Conservation (phyloP, 306 rosid species). For the Castanospermum australe region DNA sequence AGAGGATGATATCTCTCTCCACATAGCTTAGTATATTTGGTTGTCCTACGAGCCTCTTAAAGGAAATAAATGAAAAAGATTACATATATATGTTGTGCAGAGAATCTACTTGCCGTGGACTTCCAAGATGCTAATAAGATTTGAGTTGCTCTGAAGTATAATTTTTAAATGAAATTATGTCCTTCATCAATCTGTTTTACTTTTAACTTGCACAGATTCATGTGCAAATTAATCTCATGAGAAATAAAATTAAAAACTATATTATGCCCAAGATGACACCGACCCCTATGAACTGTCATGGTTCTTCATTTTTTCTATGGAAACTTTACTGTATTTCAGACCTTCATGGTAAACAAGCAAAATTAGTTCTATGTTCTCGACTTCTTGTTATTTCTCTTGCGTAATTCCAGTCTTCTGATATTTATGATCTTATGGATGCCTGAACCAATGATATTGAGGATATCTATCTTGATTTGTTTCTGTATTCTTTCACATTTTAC, state of each 20-base stretch:
- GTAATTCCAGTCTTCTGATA: background rate
- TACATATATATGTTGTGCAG: background rate
- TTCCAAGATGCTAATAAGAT: background rate
- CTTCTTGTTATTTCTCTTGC: background rate
- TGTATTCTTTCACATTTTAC: conserved; percentile 10
- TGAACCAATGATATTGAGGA: background rate
- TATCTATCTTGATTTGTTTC: background rate
- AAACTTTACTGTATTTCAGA: background rate
- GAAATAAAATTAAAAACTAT: too few species aligned
- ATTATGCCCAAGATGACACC: background rate
- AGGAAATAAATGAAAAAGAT: background rate
- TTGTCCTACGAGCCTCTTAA: background rate
- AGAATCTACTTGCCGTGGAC: background rate
- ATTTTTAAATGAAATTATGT: background rate
- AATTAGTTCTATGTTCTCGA: background rate
- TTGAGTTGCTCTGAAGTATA: background rate
- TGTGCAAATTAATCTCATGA: too few species aligned
- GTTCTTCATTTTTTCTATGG: background rate
- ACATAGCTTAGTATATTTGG: background rate
- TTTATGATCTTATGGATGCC: background rate
- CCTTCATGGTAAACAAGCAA: background rate
- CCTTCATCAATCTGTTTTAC: background rate
- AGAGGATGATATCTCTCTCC: background rate
- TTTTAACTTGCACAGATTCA: too few species aligned
- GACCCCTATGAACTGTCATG: background rate